Evolutionary conservation across 345 rosid genomes (phyloP), one percentile per base, ranked within the genome.

Genomic region (Eucalyptus cladocalyx): DNA sequence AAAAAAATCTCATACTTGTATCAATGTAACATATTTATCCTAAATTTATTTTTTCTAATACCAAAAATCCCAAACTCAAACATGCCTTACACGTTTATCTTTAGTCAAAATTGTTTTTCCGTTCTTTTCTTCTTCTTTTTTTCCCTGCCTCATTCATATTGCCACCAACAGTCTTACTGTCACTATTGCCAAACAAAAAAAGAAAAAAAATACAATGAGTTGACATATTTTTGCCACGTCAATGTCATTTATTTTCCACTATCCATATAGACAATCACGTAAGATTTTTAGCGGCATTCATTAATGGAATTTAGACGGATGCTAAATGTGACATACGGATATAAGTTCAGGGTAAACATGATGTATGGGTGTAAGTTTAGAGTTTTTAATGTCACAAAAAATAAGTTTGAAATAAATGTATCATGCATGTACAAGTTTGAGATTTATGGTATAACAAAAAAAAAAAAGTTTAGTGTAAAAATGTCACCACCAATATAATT

Each of bases 281-380:
- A 56, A 56, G 28, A 24, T 56, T 23, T 56, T 56, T 56, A 56
- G 62, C 2, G 1, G 28, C 62, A 56, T 56, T 56, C 12, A 1
- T 24, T 56, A 56, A 24, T 56, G 28, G 4, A 53, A 53, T 53
- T 53, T 53, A 53, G 56, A 53, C 5, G 7, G 2, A 53, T 0
- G 24, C 4, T 53, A 53, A 53, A 53, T 53, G 10, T 8, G 56
- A 53, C 10, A 19, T 0, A 53, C 10, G 10, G 2, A 0, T 8
- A 9, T 23, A 56, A 56, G 12, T 56, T 56, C 9, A 10, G 1
- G 62, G 3, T 23, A 24, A 56, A 24, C n/a, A n/a, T 0, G 1
- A 23, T 18, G 4, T 11, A 56, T 23, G 0, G 6, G 28, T 23
- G 5, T 9, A 60, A 26, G 32, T 60, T 28, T 60, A 26, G 67